Percentiles rank a stretch among this genome's conserved stretches.
Conservation (phyloP, 2,329 filamentous ascomycete genomes). For the Geosmithia flava region DNA sequence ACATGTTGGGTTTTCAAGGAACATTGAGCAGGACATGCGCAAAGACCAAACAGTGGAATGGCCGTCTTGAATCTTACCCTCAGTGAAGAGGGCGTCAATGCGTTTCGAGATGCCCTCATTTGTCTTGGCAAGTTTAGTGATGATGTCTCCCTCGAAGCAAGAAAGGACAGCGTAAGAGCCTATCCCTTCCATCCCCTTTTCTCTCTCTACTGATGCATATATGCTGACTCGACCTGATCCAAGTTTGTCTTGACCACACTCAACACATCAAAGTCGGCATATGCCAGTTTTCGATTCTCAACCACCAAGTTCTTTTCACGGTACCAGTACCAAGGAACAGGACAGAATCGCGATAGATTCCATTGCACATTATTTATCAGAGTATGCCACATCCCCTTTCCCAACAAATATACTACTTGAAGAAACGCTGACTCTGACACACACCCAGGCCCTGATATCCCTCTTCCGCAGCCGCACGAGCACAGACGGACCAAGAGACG, state of each 20-base stretch:
- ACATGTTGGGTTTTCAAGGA: too few species aligned
- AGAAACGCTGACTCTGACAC: too few species aligned
- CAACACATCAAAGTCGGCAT: conserved; percentile 71
- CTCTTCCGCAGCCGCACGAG: conserved; percentile 55
- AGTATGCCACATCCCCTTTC: conserved; percentile 20
- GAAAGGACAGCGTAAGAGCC: conserved; percentile 46
- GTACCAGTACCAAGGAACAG: conserved; percentile 51
- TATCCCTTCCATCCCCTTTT: background rate
- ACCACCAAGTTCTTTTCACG: conserved; percentile 58
- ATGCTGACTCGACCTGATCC: background rate
- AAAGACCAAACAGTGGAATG: conserved; percentile 23
- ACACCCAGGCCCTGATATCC: conserved; percentile 48
- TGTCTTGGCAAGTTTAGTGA: conserved; percentile 74
- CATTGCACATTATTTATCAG: conserved; percentile 66
- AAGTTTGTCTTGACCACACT: conserved; percentile 63
- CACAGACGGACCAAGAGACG: conserved; percentile 37
- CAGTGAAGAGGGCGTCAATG: conserved; percentile 57
- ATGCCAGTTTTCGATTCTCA: conserved; percentile 59
- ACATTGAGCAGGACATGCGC: background rate
- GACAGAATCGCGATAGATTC: conserved; percentile 46
- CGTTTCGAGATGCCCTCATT: conserved; percentile 59
- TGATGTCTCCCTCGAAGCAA: conserved; percentile 62
- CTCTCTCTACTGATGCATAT: background rate
- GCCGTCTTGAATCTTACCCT: conserved; percentile 60
- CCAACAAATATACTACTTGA: too few species aligned